Conservation (phyloP, 805 yeast species). For the Scheffersomyces coipomensis region DNA sequence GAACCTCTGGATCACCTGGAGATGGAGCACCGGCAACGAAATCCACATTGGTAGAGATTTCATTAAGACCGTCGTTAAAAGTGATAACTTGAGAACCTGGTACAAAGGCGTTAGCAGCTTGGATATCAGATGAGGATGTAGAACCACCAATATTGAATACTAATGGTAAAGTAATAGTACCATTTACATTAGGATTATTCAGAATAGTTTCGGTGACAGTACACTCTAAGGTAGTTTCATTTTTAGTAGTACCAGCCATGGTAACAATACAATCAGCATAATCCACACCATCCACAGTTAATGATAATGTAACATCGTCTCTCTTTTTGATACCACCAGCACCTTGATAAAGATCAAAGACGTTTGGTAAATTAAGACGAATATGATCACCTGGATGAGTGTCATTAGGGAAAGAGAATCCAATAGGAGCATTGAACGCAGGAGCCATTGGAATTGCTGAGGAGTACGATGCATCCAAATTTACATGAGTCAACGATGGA, state of each 20-base stretch:
- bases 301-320: not conserved
- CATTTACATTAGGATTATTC: conserved; percentile 3
- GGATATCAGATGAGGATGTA: conserved; percentile 4
- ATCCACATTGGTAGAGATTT: conserved; percentile 6
- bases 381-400: conserved; percentile 15
- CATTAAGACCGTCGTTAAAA: conserved; percentile 11
- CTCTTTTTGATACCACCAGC: not conserved
- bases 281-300: not conserved
- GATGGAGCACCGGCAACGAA: conserved; percentile 4
- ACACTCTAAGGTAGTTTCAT: not conserved
- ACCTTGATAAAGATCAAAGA: conserved; percentile 2
- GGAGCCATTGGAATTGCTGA: not conserved
- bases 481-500: too few relatives aligned
- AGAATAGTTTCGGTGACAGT: not conserved
- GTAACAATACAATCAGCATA: not conserved
- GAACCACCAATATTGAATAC: conserved; percentile 15
- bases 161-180: conserved; percentile 16
- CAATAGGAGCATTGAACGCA: conserved; percentile 10
- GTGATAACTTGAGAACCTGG: conserved; percentile 7
- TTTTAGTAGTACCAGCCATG: not conserved
- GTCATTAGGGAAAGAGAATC: too few relatives aligned
- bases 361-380: conserved; percentile 14
- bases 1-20: not conserved
- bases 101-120: conserved; percentile 7
- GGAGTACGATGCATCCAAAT: too few relatives aligned